Conservation (phyloP, 345 rosid species). For the Bruguiera sexangula region DNA sequence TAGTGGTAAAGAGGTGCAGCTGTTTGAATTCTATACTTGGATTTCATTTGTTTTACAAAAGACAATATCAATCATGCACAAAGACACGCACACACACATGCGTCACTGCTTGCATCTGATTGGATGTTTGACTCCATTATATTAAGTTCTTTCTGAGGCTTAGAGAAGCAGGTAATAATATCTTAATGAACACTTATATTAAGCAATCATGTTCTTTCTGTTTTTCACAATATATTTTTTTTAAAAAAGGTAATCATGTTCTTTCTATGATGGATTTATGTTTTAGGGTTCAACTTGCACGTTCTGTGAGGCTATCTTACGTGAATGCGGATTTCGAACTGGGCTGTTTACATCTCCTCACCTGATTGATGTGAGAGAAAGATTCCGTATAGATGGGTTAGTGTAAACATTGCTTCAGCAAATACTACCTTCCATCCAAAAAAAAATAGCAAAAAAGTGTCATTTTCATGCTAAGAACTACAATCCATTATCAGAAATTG, state of each 20-base stretch:
- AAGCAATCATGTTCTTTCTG: background rate
- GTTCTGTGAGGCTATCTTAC: constrained; percentile 75
- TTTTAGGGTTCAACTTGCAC: constrained; percentile 92
- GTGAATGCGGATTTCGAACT: constrained; percentile 75
- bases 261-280: constrained; percentile 9
- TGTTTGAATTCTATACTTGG: background rate
- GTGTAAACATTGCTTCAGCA: constrained; percentile 21
- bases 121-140: background rate
- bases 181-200: background rate
- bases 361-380: constrained; percentile 88
- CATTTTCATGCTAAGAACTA: background rate
- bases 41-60: background rate
- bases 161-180: background rate
- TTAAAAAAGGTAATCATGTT: background rate
- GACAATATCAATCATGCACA: background rate
- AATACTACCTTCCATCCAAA: background rate
- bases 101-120: background rate
- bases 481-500: background rate
- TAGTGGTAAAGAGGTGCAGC: background rate
- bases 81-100: no score
- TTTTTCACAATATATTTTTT: no score
- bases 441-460: background rate
- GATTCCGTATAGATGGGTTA: constrained; percentile 79
- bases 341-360: constrained; percentile 92
- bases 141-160: background rate